A percentile compares a stretch with the other conserved stretches of the same genome.
Conservation (phyloP, 2,329 filamentous ascomycete species). For the Thelonectria olida region DNA sequence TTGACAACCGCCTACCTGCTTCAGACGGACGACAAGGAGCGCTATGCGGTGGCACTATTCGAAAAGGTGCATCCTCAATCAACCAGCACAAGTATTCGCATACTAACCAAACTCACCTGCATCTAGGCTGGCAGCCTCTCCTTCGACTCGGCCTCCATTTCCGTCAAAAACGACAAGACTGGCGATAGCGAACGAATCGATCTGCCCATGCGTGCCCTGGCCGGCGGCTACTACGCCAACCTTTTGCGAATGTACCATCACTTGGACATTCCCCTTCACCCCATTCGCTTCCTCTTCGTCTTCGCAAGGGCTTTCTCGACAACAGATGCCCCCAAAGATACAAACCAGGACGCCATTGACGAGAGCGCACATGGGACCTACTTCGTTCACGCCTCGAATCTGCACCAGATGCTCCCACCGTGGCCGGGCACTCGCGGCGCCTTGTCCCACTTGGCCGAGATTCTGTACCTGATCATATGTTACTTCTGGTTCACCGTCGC, state of each 20-base stretch:
- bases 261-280: constrained; percentile 58
- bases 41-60: constrained; percentile 48
- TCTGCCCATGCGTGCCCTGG: constrained; percentile 50
- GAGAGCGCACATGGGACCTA: constrained; percentile 46
- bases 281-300: constrained; percentile 62
- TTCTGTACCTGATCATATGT: constrained; percentile 54
- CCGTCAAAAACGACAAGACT: constrained; percentile 44
- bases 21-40: constrained; percentile 40
- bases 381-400: constrained; percentile 64
- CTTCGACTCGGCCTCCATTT: constrained; percentile 50
- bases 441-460: constrained; percentile 53
- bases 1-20: constrained; percentile 49
- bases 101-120: neutral
- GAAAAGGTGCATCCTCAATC: constrained; percentile 45
- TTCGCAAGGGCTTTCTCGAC: constrained; percentile 51
- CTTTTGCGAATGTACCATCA: constrained; percentile 65
- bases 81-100: neutral
- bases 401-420: constrained; percentile 57
- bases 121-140: constrained; percentile 46
- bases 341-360: constrained; percentile 1
- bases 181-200: constrained; percentile 48
- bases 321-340: neutral
- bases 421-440: constrained; percentile 49
- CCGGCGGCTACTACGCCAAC: constrained; percentile 61
- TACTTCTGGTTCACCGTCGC: constrained; percentile 64